These are phyloP conservation scores for Fusarium humuli DNA, from an alignment of 2,329 filamentous ascomycete genomes.

Conservation along the genomic window DNA sequence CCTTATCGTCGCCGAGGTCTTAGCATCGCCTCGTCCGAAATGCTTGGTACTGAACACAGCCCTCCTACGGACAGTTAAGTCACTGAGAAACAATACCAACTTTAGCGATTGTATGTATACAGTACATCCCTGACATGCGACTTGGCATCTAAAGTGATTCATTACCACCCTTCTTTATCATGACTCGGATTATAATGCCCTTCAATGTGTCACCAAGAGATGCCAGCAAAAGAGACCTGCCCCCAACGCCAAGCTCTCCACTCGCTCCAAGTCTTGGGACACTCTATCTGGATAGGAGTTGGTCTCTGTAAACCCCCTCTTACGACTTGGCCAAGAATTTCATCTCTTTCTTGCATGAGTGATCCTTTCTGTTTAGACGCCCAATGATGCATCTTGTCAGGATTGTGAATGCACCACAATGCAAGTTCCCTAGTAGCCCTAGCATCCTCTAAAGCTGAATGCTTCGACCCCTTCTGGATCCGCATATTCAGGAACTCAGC, in stretches of 20 bases:
- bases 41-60: background rate
- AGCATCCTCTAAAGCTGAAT: background rate
- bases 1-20: background rate
- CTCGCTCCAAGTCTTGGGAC: background rate
- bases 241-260: background rate
- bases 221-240: background rate
- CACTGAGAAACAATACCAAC: too few species aligned
- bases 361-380: background rate
- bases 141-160: background rate
- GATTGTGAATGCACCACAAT: background rate
- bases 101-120: background rate
- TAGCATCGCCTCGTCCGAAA: background rate
- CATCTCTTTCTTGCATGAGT: too few species aligned
- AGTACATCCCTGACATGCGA: background rate
- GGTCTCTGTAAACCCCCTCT: background rate
- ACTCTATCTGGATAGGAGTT: background rate
- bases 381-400: background rate
- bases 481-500: background rate
- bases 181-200: background rate
- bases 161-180: background rate
- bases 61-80: too few species aligned
- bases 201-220: background rate
- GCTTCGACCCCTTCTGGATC: background rate
- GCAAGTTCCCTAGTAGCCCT: background rate
- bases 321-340: background rate